phyloP scores from a whole-genome alignment of 129 eudicot genomes.

The Silybum marianum region DNA sequence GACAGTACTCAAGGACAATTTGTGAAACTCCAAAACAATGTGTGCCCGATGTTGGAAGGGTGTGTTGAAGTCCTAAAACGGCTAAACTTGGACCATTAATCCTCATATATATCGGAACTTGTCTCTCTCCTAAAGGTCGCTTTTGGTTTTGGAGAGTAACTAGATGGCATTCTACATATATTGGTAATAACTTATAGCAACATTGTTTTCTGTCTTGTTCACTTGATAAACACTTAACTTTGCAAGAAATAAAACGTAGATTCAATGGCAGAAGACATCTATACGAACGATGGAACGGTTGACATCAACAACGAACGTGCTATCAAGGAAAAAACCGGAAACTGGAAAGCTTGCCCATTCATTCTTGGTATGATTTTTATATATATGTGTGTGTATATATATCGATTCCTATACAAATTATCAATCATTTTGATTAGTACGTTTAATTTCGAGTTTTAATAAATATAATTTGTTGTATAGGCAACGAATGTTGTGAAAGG shows the following conservation, averaged over 20 bases:
- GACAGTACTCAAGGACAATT: too few relatives aligned
- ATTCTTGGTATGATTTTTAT: slow-evolving; percentile 63
- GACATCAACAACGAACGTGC: slow-evolving; percentile 57
- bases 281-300: slow-evolving; percentile 67
- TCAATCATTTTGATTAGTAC: not conserved
- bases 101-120: not conserved
- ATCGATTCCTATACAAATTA: not conserved
- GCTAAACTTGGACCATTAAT: not conserved
- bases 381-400: too few relatives aligned
- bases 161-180: not conserved
- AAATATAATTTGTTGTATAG: slow-evolving; percentile 33
- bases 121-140: not conserved
- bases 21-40: too few relatives aligned
- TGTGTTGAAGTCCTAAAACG: not conserved
- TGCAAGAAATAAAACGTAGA: slow-evolving; percentile 23
- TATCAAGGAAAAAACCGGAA: slow-evolving; percentile 57
- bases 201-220: not conserved
- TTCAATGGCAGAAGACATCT: slow-evolving; percentile 44
- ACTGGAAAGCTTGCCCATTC: slow-evolving; percentile 76
- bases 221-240: not conserved
- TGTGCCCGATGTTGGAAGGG: not conserved
- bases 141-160: not conserved
- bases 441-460: not conserved
- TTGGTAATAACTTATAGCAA: not conserved
- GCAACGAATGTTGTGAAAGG: slow-evolving; percentile 84